Evolutionary conservation across 257 asterid species (phyloP), one percentile per base, ranked within the genome.

Genomic region (Oldenlandia corymbosa): DNA sequence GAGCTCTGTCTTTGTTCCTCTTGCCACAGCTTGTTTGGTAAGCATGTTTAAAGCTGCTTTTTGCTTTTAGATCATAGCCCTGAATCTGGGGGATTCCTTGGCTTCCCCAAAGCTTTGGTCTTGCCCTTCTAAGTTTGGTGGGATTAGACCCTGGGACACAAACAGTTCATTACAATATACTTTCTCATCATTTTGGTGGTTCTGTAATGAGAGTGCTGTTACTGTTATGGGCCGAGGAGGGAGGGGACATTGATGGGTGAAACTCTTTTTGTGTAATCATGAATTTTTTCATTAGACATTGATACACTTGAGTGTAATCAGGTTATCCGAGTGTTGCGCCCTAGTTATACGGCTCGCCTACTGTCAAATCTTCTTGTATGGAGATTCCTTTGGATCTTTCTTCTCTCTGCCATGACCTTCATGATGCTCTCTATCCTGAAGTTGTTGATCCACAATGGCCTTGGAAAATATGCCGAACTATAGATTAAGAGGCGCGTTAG

Each of bases 21-120:
- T 93, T 70, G 96, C 97, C 34, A 96, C 99, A 39, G 97, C 99
- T 62, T 93, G 99, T 71, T 88, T 90, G 88, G 99, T 92, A 76
- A 78, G 90, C 64, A 62, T 51, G 71, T 50, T 58, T 42, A 24
- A 54, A 4, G 14, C 32, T 26, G 24, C 23, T 49, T 13, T 21
- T 32, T 32, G 14, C 18, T 20, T 26, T 39, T 34, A 10, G 17
- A 27, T 6, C 31, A 14, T 43, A 10, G 4, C 26, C 32, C 48
- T 58, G 3, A 11, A 4, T 42, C 63, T 36, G n/a, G 18, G 48
- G 23, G 12, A 20, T 20, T 16, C 48, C 47, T 10, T 36, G 11
- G n/a, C 16, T 3, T 57, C 46, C 34, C 21, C 48, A 58, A 20
- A 28, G 13, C n/a, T 34, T 18, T 1, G 42, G 20, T 39, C 47